phyloP scores from a whole-genome alignment of 805 yeast species.

The Candida methanosorbosa region DNA sequence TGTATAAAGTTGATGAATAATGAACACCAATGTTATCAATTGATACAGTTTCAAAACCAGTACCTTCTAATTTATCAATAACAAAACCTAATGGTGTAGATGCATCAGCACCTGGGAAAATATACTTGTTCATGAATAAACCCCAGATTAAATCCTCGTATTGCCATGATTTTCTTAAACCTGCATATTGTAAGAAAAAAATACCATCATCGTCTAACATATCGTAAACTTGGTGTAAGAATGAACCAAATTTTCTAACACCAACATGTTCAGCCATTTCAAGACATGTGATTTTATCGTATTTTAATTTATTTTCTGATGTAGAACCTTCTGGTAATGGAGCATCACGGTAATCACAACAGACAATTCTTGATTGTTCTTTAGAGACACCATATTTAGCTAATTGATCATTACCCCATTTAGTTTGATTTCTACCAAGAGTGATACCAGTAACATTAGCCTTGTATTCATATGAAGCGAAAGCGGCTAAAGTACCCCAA shows the following conservation, averaged over 20 bases:
- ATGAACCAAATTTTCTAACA: conserved; percentile 68
- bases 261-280: conserved; percentile 98
- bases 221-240: conserved; percentile 73
- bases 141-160: conserved; percentile 94
- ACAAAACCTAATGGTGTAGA: conserved; percentile 89
- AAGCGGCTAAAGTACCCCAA: conserved; percentile 90
- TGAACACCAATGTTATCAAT: conserved; percentile 89
- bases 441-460: conserved; percentile 87
- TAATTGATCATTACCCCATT: conserved; percentile 74
- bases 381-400: conserved; percentile 56
- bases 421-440: conserved; percentile 83
- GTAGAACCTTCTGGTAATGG: conserved; percentile 49
- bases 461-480: conserved; percentile 73
- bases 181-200: conserved; percentile 83
- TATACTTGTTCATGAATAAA: conserved; percentile 89
- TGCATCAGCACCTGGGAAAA: conserved; percentile 97
- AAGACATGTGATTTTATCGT: conserved; percentile 81
- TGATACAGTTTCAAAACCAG: conserved; percentile 79
- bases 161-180: conserved; percentile 88
- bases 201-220: conserved; percentile 89
- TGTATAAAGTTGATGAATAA: conserved; percentile 85
- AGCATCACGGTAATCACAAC: conserved; percentile 86
- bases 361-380: conserved; percentile 68
- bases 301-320: conserved; percentile 27
- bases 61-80: conserved; percentile 63